Percentiles rank a stretch among this genome's conserved stretches.
phyloP scores from a whole-genome alignment of 2,329 filamentous ascomycete species.

The Talaromyces sp. region DNA sequence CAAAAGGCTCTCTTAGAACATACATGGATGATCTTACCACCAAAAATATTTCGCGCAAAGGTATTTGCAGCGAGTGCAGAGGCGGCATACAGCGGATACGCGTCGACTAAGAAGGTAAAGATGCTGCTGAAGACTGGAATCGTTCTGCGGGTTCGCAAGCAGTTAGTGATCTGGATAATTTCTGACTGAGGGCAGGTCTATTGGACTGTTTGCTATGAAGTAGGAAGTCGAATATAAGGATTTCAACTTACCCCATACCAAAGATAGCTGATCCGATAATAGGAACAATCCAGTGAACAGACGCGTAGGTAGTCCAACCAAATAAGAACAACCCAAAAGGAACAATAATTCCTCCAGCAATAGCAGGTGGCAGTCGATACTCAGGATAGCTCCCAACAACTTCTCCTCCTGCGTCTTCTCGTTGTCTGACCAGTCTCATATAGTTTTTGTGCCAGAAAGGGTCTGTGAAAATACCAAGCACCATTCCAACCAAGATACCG shows the following conservation, averaged over 20 bases:
- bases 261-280: slow-evolving; percentile 69
- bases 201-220: no score
- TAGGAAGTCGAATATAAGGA: not conserved
- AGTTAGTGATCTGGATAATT: no score
- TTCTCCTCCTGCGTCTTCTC: not conserved
- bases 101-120: slow-evolving; percentile 78
- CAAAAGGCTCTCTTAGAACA: not conserved
- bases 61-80: slow-evolving; percentile 75
- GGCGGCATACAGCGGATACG: slow-evolving; percentile 44
- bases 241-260: slow-evolving; percentile 60
- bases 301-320: slow-evolving; percentile 72
- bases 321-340: slow-evolving; percentile 83
- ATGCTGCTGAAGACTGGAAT: slow-evolving; percentile 76
- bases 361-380: slow-evolving; percentile 47
- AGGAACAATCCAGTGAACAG: slow-evolving; percentile 70
- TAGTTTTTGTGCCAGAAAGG: slow-evolving; percentile 35
- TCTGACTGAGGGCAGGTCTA: no score
- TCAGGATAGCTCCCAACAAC: slow-evolving; percentile 27
- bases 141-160: slow-evolving; percentile 47
- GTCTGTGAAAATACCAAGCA: slow-evolving; percentile 39
- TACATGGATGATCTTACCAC: slow-evolving; percentile 22
- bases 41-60: slow-evolving; percentile 72
- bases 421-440: not conserved
- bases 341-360: slow-evolving; percentile 67
- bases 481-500: slow-evolving; percentile 43